Conservation (phyloP, 495 filamentous ascomycete species). For the Aspergillus mulundensis region DNA sequence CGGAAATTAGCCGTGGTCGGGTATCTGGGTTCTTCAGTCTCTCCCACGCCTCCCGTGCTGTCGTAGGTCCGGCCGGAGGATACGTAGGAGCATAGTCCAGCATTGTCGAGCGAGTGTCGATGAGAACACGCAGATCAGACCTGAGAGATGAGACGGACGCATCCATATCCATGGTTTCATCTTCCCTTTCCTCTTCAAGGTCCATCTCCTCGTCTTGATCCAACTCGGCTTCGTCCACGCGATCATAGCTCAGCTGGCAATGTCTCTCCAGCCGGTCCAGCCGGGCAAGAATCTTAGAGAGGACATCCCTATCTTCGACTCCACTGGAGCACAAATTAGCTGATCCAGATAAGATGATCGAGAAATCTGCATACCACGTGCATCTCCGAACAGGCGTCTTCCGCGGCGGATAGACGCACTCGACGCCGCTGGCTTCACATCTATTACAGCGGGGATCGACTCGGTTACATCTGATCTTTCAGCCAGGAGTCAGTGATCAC, state of each 20-base stretch:
- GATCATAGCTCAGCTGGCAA: slow-evolving; percentile 14
- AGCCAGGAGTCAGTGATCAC: no score
- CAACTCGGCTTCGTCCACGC: no score
- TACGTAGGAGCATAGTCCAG: no score
- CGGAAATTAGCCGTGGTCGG: slow-evolving; percentile 8
- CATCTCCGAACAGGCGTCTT: slow-evolving; percentile 17
- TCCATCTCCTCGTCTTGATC: not conserved
- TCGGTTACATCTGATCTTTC: slow-evolving; percentile 23
- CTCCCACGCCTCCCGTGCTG: not conserved
- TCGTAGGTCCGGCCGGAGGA: no score
- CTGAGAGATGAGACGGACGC: no score
- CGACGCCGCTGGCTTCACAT: slow-evolving; percentile 12
- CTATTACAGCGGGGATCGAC: slow-evolving; percentile 20
- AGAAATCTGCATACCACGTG: no score
- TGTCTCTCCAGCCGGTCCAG: slow-evolving; percentile 22
- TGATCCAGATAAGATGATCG: no score
- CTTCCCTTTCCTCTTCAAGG: not conserved
- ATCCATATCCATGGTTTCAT: no score
- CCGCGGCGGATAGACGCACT: slow-evolving; percentile 17
- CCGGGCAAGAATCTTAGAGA: slow-evolving; percentile 14
- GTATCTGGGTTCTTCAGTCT: slow-evolving; percentile 8
- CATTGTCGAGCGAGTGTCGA: no score
- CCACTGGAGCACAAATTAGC: no score
- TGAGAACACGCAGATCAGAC: no score
- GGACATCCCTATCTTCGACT: slow-evolving; percentile 10